Conservation (phyloP, 805 yeast genomes). For the Komagataella phaffii region DNA sequence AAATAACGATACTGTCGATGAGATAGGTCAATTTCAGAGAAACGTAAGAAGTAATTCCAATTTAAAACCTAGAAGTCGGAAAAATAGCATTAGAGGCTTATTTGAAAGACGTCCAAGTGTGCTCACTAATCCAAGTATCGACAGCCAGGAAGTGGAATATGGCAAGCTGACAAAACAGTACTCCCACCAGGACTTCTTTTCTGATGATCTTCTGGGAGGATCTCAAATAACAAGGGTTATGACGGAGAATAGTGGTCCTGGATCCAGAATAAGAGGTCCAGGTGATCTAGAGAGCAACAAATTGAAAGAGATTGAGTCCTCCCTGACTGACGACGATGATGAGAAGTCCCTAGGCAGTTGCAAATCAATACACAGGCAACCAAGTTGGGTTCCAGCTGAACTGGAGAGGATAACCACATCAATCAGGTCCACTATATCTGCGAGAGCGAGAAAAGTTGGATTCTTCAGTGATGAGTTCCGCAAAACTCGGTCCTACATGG, state of each 20-base stretch:
- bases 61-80: neutral
- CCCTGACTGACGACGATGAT: neutral
- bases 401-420: neutral
- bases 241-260: neutral
- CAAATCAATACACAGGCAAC: neutral
- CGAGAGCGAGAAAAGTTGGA: slow-evolving; percentile 1
- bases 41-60: neutral
- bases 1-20: neutral
- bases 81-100: neutral
- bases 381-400: neutral
- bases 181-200: neutral
- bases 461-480: slow-evolving; percentile 2
- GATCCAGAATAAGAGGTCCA: neutral
- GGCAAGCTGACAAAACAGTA: neutral
- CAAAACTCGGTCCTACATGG: neutral
- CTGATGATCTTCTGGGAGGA: neutral
- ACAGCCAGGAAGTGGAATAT: neutral
- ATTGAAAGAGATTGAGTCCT: neutral
- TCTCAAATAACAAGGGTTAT: neutral
- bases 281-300: neutral
- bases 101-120: neutral
- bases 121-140: neutral
- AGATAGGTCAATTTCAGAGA: neutral
- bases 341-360: neutral
- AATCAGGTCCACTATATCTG: neutral